Base-by-base conservation (phyloP, 208 protist genomes). In the Angomonas ambiguus region DNA sequence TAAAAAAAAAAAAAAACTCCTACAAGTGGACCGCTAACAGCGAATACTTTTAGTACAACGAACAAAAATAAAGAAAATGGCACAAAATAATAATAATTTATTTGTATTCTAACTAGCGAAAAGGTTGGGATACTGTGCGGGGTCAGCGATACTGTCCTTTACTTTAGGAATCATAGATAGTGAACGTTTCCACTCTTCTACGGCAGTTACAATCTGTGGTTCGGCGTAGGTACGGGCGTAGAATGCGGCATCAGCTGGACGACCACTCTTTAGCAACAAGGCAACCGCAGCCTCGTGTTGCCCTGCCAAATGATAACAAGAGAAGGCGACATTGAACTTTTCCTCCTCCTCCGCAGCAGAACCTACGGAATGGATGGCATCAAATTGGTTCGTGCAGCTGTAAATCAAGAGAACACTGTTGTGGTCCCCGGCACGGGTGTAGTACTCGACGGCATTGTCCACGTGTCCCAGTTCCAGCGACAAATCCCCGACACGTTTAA, bases 191-290 rank as follows among this genome's bases (percentile, higher is more conserved):
- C 98, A 99, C 67, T 93, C 67, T 30, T 68, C 62, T 11, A 99
- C 92, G 20, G 86, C 76, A 6, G 87, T 71, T 51, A 87, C 77
- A 5, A 97, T 72, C 27, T 80, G 68, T 18, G 62, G 78, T 16
- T 96, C 97, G 27, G 64, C 70, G 80, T 99, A 98, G 2, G 96
- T 98, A 45, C 97, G 87, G 0, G 97, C 96, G 70, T 99, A 95
- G 64, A 99, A 97, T 13, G 96, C 93, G 6, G 97, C 97, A 64
- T 99, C 97, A 28, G 92, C 85, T 2, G 86, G 58, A 30, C 94
- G 89, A 27, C 87, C 86, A 0, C 82, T 92, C 25, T 69, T 62
- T 18, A 74, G 77, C 5, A 99, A 79, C 24, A 98, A 72, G 30
- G 97, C 80, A 0, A 98, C 72, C 63, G 91, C 97, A 24, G 96